phyloP scores from a whole-genome alignment of 2,329 filamentous ascomycete genomes.

The Huntiella moniliformis region DNA sequence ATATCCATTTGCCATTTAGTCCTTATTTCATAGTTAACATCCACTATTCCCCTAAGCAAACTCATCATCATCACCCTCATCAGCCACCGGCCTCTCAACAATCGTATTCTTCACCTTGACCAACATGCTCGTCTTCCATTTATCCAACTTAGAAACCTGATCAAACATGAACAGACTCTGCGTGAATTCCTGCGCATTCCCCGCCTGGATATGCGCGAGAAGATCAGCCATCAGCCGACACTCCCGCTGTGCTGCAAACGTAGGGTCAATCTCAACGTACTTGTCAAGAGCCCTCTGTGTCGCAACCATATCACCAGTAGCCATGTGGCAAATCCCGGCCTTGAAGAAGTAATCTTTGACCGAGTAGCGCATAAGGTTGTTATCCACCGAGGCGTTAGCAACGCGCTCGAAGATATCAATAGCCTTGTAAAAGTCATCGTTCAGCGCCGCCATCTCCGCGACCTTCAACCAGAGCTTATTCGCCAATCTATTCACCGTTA shows the following conservation, averaged over 20 bases:
- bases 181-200: slow-evolving; percentile 65
- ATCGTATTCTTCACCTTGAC: slow-evolving; percentile 70
- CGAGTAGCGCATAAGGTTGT: slow-evolving; percentile 82
- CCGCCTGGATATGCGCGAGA: slow-evolving; percentile 52
- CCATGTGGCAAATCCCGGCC: slow-evolving; percentile 77
- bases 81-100: slow-evolving; percentile 30
- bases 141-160: slow-evolving; percentile 81
- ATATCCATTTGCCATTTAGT: too few species aligned
- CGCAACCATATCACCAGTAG: slow-evolving; percentile 54
- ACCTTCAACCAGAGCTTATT: slow-evolving; percentile 92
- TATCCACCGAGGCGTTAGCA: slow-evolving; percentile 57
- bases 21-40: too few species aligned
- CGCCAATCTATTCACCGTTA: slow-evolving; percentile 40
- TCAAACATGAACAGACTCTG: slow-evolving; percentile 81
- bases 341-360: slow-evolving; percentile 95
- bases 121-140: slow-evolving; percentile 86
- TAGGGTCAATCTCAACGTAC: slow-evolving; percentile 62
- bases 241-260: slow-evolving; percentile 62
- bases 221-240: slow-evolving; percentile 65
- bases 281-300: slow-evolving; percentile 62
- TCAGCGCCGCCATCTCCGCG: slow-evolving; percentile 67
- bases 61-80: slow-evolving; percentile 17
- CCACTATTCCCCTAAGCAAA: slow-evolving; percentile 10
- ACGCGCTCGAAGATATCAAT: slow-evolving; percentile 74
- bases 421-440: slow-evolving; percentile 67